Conservation (phyloP, 306 rosid genomes). For the Luffa acutangula region DNA sequence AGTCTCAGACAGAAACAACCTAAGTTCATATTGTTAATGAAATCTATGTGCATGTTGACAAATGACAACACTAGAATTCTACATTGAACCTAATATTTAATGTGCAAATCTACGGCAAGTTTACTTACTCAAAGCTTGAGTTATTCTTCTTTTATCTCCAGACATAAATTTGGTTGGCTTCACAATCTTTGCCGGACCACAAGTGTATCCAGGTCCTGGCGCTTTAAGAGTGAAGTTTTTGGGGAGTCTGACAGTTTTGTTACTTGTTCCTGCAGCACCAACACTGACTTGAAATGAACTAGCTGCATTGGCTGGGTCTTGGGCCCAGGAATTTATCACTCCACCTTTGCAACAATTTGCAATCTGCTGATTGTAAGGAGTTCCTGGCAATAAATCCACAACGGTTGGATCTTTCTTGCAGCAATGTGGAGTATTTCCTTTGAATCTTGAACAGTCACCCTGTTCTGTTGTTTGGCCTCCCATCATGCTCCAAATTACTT, state of each 20-base stretch:
- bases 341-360: constrained; percentile 98
- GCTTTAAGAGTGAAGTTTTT: constrained; percentile 74
- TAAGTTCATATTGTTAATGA: neutral
- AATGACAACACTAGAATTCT: neutral
- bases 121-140: constrained; percentile 89
- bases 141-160: constrained; percentile 62
- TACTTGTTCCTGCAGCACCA: constrained; percentile 88
- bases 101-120: neutral
- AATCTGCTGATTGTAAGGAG: constrained; percentile 88
- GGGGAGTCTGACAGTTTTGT: constrained; percentile 71
- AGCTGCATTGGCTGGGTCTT: constrained; percentile 60
- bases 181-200: constrained; percentile 68
- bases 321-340: constrained; percentile 68
- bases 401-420: constrained; percentile 79
- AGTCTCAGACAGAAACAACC: neutral
- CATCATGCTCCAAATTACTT: constrained; percentile 90
- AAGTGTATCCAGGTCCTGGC: constrained; percentile 86
- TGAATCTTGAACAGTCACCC: constrained; percentile 87
- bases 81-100: neutral
- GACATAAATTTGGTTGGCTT: constrained; percentile 50
- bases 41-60: neutral
- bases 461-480: constrained; percentile 89
- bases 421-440: constrained; percentile 74
- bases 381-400: constrained; percentile 87
- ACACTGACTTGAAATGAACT: constrained; percentile 90